Base-by-base conservation (phyloP, 2,329 filamentous ascomycete species). In the Aspergillus calidoustus region DNA sequence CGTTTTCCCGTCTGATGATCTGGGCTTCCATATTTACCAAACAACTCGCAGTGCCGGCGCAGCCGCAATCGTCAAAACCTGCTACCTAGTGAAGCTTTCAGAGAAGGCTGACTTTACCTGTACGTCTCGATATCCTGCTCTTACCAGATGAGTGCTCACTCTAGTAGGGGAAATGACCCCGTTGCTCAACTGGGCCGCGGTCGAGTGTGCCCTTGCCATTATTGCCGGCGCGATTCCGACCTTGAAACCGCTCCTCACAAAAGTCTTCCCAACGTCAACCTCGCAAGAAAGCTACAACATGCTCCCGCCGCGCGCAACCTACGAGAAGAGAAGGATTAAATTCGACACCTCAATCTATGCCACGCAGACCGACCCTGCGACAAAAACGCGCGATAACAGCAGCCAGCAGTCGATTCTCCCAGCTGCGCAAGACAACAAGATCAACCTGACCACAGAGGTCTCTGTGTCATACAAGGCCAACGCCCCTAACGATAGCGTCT, bases 241-340 rank as follows among this genome's bases (percentile, higher is more conserved):
- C 8, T 43, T 61, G 11, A 57, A 53, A 2, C 59, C 59, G 3
- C 53, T 61, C 19, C 43, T 53, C 5, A 57, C 30, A 19, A 51
- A 46, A 43, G 2, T 55, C 31, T 60, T 60, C 15, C 58, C 58
- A 7, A 43, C 46, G 3, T 51, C 58, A 15, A 51, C 31, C 23
- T 23, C 17, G 7, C 58, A 60, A 23, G 58, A 55, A 34, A 60
- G 58, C 52, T 60, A 60, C 58, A 51, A 60, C n/a, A 60, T 60
- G 58, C 46, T 51, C 7, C 57, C 51, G 15, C 58, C 58, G 5
- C 31, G 34, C 3, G 23, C 23, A 22, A 25, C 41, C 28, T 17
- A 41, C 2, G 17, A 54, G 46, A 55, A 51, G 22, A 22, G 58
- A 15, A 48, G 44, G 13, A 55, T 60, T 19, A 30, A 47, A 11